phyloP scores from a whole-genome alignment of 108 stramenopile genomes.

The Nannochloropsis gaditana region DNA sequence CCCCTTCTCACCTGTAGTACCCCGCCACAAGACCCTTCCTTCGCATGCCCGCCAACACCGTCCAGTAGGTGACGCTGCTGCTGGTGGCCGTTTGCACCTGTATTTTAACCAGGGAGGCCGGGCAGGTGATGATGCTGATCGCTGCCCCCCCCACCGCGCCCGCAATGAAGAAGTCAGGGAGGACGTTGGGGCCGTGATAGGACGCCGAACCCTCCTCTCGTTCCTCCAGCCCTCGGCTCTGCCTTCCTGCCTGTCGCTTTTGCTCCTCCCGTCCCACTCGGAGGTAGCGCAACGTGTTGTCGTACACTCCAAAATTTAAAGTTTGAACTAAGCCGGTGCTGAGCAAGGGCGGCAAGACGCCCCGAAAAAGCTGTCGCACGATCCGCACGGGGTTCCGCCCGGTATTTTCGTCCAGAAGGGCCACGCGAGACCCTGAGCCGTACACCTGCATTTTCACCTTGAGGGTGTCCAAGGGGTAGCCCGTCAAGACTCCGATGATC shows the following conservation, averaged over 20 bases:
- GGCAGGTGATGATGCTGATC: background rate
- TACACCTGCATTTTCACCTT: conserved; percentile 6
- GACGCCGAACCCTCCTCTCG: background rate
- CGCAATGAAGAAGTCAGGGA: background rate
- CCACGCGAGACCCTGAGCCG: background rate
- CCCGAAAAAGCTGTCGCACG: background rate
- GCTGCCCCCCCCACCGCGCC: background rate
- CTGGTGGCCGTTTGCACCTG: background rate
- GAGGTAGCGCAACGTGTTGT: background rate
- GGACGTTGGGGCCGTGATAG: background rate
- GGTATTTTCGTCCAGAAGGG: background rate
- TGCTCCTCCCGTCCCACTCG: background rate
- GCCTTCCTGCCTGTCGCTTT: no score
- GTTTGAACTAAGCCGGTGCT: conserved; percentile 14
- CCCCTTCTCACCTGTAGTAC: background rate
- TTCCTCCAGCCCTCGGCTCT: background rate
- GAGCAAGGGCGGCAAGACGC: background rate
- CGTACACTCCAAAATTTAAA: background rate
- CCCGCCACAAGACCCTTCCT: background rate
- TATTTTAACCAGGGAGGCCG: background rate
- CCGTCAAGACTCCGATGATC: background rate
- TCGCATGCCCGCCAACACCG: background rate
- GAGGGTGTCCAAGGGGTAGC: background rate
- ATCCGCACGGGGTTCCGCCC: background rate
- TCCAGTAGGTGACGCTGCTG: conserved; percentile 14